Base-by-base conservation (phyloP, 139 green algal genomes). In the Closterium sp. region DNA sequence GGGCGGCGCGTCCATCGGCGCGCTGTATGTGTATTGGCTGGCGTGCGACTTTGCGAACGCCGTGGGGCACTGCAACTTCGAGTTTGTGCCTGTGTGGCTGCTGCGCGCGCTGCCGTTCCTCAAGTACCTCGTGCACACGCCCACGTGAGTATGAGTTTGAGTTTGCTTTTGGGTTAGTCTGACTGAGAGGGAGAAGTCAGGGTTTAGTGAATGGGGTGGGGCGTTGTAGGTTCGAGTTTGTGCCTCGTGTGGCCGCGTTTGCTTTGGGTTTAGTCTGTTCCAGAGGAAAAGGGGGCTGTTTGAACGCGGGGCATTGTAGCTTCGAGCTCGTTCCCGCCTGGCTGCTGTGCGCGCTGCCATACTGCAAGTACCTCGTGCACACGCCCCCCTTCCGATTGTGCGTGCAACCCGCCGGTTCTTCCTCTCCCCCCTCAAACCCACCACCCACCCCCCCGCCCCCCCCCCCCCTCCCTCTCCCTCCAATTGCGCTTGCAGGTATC, bases 1-100 rank as follows among this genome's bases (percentile, higher is more conserved):
- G 25, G 91, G 93, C 81, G 89, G 91, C 83, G 93, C 85, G 25
- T 94, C 86, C 33, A 91, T 94, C 16, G 89, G 86, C 69, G 95
- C 95, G 94, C 94, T 96, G 35, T 96, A 96, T 84, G 84, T 66
- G 16, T 96, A 96, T 85, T 91, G 94, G 34, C 85, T 96, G 12
- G 93, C 88, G 33, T 96, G 95, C 35, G 94, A 96, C 84, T 91
- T 95, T 5, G 81, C 95, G 85, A 96, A 96, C 87, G 88, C 38
- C 28, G 88, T 95, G 43, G 94, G 94, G 84, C 94, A 96, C 92
- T 96, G 94, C 91, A 96, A 96, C 90, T 96, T 93, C 23, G 94
- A 96, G 81, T 94, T 96, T 31, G 83, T 96, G 21, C 93, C 94
- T 7, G 34, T 33, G n/a, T 91, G 87, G 88, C 34, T 94, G 10